These are phyloP conservation scores for Cercis canadensis DNA, from an alignment of 306 rosid genomes.

Conservation along the genomic window DNA sequence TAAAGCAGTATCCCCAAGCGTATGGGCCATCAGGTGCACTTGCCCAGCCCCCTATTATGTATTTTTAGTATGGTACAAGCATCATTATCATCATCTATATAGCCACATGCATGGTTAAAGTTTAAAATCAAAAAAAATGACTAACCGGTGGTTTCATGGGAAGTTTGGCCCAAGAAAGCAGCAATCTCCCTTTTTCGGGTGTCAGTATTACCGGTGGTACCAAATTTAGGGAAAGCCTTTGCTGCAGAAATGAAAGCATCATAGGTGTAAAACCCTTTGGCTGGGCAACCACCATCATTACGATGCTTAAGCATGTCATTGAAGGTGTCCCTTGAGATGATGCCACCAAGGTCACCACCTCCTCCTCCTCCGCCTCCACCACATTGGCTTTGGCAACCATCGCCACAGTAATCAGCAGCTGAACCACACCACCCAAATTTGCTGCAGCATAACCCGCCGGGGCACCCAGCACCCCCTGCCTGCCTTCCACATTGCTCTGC, in stretches of 20 bases:
- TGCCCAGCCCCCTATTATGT: constrained; percentile 55
- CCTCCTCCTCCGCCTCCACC: not conserved
- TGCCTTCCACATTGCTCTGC: constrained; percentile 51
- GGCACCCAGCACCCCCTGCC: constrained; percentile 54
- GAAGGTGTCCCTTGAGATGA: constrained; percentile 45
- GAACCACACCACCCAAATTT: constrained; percentile 60
- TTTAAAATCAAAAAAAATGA: not conserved
- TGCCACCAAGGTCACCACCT: constrained; percentile 26
- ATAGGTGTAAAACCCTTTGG: constrained; percentile 58
- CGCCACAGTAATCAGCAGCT: constrained; percentile 23
- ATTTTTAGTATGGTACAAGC: too few relatives aligned
- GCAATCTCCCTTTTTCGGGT: constrained; percentile 54
- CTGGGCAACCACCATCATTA: constrained; percentile 38
- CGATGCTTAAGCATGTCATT: constrained; percentile 57
- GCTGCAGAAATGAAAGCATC: constrained; percentile 68
- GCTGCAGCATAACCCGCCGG: constrained; percentile 61
- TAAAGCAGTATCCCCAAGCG: constrained; percentile 75
- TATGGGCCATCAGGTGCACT: constrained; percentile 73
- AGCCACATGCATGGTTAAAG: too few relatives aligned
- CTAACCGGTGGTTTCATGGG: constrained; percentile 57
- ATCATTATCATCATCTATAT: too few relatives aligned
- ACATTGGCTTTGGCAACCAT: constrained; percentile 61
- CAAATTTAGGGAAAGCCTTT: constrained; percentile 48
- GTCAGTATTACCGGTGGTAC: constrained; percentile 44
- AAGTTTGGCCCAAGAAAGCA: constrained; percentile 63